Conservation (phyloP, 179 eudicot genomes). For the Gypsophila paniculata region DNA sequence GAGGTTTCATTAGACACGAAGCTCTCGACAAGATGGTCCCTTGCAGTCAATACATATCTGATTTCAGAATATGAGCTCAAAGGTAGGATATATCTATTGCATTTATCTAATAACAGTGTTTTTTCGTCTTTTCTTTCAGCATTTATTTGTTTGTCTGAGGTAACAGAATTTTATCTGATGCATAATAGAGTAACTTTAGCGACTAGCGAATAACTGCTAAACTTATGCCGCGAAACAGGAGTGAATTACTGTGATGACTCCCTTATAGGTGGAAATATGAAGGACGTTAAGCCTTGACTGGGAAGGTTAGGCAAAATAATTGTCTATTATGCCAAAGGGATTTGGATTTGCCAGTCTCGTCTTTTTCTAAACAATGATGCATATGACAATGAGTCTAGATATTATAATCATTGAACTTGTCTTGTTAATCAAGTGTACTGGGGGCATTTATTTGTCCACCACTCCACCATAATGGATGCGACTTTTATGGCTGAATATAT, state of each 20-base stretch:
- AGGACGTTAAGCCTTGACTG: not conserved
- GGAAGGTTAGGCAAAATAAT: not conserved
- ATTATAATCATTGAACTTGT: not conserved
- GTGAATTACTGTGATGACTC: not conserved
- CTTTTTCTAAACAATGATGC: constrained; percentile 3
- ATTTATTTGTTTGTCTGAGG: not conserved
- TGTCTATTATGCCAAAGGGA: not conserved
- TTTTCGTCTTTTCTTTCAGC: not conserved
- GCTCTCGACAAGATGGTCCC: constrained; percentile 74
- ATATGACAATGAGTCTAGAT: constrained; percentile 1
- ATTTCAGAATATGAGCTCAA: constrained; percentile 68
- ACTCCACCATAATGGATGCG: not conserved
- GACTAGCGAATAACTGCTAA: not conserved
- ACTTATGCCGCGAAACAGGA: not conserved
- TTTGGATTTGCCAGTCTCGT: not conserved
- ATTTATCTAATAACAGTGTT: not conserved
- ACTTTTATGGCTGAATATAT: not conserved
- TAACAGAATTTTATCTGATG: not conserved
- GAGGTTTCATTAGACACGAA: constrained; percentile 57
- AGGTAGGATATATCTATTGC: constrained; percentile 43
- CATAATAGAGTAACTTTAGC: not conserved
- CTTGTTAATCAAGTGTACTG: not conserved
- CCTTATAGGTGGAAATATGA: not conserved
- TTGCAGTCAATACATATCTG: constrained; percentile 64
- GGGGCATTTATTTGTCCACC: not conserved